These are phyloP conservation scores for Castanea sativa DNA, from an alignment of 306 rosid species.

Conservation along the genomic window DNA sequence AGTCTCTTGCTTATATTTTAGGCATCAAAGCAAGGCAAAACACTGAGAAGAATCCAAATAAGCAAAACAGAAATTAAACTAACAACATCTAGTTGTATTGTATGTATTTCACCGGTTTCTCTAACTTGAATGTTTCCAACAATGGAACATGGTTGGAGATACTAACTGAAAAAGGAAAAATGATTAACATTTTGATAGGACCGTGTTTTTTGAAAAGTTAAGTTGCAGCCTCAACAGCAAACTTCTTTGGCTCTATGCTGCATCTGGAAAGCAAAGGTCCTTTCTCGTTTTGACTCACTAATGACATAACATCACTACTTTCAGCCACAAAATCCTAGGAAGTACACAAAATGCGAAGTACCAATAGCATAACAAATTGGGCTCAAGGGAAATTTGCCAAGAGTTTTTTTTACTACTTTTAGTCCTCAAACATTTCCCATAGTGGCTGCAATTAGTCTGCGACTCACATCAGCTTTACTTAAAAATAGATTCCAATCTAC, in stretches of 20 bases:
- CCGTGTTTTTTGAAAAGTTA: background rate
- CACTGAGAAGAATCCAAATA: background rate
- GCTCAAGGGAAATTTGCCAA: background rate
- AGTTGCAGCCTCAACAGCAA: constrained; percentile 21
- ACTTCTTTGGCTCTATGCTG: background rate
- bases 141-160: background rate
- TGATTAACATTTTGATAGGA: background rate
- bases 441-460: background rate
- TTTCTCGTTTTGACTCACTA: too few relatives aligned
- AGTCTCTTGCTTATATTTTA: background rate
- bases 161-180: background rate
- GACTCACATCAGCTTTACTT: background rate
- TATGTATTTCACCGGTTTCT: background rate
- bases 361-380: background rate
- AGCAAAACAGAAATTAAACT: background rate
- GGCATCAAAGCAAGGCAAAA: background rate
- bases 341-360: background rate
- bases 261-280: background rate
- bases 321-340: background rate
- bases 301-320: background rate
- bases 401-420: background rate
- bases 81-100: background rate
- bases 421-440: background rate
- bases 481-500: background rate
- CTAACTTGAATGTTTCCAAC: background rate